Percentiles rank a stretch among this genome's conserved stretches.
Conservation (phyloP, 177 flowering plant genomes). For the Vitis hybrid region DNA sequence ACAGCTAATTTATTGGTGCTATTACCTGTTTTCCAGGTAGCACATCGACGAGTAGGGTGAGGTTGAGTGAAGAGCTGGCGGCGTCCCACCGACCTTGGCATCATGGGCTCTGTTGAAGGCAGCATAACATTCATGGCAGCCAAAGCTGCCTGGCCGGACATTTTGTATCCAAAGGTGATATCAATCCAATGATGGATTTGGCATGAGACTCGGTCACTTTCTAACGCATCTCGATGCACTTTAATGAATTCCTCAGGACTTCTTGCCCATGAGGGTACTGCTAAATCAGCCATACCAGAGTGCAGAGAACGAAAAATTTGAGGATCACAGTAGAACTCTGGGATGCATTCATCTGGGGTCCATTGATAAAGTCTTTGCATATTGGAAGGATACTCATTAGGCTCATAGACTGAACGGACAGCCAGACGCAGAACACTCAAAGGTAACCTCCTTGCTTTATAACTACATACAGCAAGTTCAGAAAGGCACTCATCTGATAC, state of each 20-base stretch:
- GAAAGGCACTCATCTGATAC: conserved; percentile 98
- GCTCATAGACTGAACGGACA: conserved; percentile 97
- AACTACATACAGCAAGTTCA: conserved; percentile 97
- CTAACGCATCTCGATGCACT: conserved; percentile 87
- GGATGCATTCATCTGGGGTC: conserved; percentile 99
- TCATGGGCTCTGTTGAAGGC: conserved; percentile 61
- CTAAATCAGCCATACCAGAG: conserved; percentile 84
- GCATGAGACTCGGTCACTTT: conserved; percentile 69
- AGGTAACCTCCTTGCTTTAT: conserved; percentile 95
- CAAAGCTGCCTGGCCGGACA: conserved; percentile 88
- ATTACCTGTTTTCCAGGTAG: conserved; percentile 10
- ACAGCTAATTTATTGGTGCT: conserved; percentile 7
- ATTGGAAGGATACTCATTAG: conserved; percentile 93
- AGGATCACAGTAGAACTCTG: conserved; percentile 90
- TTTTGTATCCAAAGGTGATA: conserved; percentile 90
- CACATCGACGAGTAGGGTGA: conserved; percentile 64
- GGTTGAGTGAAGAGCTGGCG: conserved; percentile 84
- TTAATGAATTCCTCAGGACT: conserved; percentile 80
- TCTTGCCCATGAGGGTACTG: conserved; percentile 83
- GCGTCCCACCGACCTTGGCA: conserved; percentile 78
- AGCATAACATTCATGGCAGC: conserved; percentile 91
- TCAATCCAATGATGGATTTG: conserved; percentile 94
- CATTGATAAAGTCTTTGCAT: conserved; percentile 97
- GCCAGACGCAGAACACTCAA: conserved; percentile 76
- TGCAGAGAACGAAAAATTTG: conserved; percentile 71